Conservation (phyloP, 2,329 filamentous ascomycete genomes). For the Alternaria gaisen region DNA sequence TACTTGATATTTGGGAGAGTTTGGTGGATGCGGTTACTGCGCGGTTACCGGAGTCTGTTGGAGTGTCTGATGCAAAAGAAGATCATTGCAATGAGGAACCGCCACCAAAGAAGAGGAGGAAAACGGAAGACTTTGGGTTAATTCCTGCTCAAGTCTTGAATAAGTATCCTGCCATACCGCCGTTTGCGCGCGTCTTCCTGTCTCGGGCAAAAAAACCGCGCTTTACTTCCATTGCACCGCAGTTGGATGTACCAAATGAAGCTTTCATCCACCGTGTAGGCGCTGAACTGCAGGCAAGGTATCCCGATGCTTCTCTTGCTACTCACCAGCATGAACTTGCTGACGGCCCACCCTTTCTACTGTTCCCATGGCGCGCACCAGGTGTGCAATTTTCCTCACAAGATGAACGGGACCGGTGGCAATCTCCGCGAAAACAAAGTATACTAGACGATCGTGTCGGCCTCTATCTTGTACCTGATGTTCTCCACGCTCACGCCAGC, state of each 20-base stretch:
- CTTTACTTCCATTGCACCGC: neutral
- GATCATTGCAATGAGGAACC: no score
- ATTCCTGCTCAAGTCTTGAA: neutral
- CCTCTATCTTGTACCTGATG: neutral
- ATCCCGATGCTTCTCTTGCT: neutral
- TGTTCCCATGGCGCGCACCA: neutral
- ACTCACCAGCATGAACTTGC: neutral
- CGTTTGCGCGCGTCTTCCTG: neutral
- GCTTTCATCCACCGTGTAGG: neutral
- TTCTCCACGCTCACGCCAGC: neutral
- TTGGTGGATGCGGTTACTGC: neutral
- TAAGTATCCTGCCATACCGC: neutral
- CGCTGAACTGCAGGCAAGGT: neutral
- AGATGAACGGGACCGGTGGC: neutral
- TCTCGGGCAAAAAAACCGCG: neutral
- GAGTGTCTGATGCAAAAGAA: neutral
- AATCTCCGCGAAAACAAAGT: neutral
- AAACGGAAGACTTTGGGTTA: neutral
- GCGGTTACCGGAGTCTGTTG: neutral
- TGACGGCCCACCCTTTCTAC: neutral
- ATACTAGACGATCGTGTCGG: neutral
- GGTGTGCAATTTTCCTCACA: neutral
- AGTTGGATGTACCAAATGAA: neutral
- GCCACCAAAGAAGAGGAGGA: neutral
- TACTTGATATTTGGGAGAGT: neutral